Evolutionary conservation across 306 rosid genomes (phyloP).

Genomic region (Vachellia pachyceras): DNA sequence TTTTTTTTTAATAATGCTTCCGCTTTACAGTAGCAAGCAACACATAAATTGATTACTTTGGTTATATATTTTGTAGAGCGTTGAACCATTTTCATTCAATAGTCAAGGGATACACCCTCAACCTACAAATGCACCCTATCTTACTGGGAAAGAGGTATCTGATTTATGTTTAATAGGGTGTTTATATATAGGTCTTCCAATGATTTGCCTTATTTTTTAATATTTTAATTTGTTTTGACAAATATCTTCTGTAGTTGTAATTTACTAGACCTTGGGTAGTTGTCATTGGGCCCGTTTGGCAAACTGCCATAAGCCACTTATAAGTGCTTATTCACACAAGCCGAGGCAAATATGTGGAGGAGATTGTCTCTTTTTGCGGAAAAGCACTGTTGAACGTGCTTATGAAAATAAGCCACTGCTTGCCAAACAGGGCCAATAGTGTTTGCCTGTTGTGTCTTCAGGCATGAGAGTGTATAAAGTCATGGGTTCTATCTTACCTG

Average conservation of each 20-base stretch:
- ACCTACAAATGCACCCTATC: slow-evolving; percentile 68
- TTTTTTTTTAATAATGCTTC: background rate
- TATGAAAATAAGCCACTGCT: too few species aligned
- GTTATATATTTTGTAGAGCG: slow-evolving; percentile 48
- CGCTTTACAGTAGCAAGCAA: slow-evolving; percentile 22
- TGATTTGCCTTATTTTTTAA: background rate
- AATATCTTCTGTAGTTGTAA: background rate
- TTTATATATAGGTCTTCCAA: slow-evolving; percentile 15
- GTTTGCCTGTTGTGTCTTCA: background rate
- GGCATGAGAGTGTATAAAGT: background rate
- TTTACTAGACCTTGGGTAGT: background rate
- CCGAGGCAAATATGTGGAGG: too few species aligned
- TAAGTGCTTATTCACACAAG: too few species aligned
- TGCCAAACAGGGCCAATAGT: too few species aligned
- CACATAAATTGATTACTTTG: slow-evolving; percentile 11
- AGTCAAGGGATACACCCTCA: slow-evolving; percentile 88
- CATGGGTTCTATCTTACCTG: background rate
- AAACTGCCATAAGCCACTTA: too few species aligned
- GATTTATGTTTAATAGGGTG: slow-evolving; percentile 23
- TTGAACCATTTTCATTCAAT: slow-evolving; percentile 75
- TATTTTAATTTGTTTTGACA: slow-evolving; percentile 4
- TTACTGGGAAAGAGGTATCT: slow-evolving; percentile 79
- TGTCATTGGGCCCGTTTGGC: too few species aligned
- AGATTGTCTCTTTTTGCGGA: too few species aligned
- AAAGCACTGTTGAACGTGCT: too few species aligned